Percentiles rank a stretch among this genome's conserved stretches.
Conservation (phyloP, 2,329 filamentous ascomycete species). For the Nemania sp. region DNA sequence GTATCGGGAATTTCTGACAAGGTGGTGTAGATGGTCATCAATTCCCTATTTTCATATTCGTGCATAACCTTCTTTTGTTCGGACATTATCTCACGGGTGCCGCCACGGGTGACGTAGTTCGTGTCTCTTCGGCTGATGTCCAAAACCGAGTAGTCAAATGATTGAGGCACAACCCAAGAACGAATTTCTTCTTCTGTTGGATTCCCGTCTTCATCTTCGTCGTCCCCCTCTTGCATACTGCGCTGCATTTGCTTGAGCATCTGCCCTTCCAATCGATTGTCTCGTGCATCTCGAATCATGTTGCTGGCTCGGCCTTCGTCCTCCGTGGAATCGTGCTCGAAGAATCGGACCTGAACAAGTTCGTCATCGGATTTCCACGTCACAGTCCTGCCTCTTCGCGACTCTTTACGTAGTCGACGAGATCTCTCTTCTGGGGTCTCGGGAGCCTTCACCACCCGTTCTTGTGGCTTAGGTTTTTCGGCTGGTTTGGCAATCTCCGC, state of each 20-base stretch:
- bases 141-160: conserved; percentile 53
- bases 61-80: conserved; percentile 60
- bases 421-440: conserved; percentile 71
- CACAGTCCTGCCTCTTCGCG: conserved; percentile 70
- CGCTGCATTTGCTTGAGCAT: conserved; percentile 57
- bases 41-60: conserved; percentile 61
- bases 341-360: conserved; percentile 69
- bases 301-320: conserved; percentile 69
- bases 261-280: conserved; percentile 75
- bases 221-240: conserved; percentile 56
- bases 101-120: conserved; percentile 60
- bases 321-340: conserved; percentile 73
- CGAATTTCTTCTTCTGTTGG: conserved; percentile 57
- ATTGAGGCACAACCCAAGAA: conserved; percentile 55
- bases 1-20: conserved; percentile 59
- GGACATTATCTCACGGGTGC: conserved; percentile 55
- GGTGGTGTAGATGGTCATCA: conserved; percentile 65
- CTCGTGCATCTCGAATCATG: conserved; percentile 72
- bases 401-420: conserved; percentile 73
- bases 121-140: conserved; percentile 51
- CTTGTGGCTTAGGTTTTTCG: conserved; percentile 48
- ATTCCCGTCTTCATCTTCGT: conserved; percentile 62
- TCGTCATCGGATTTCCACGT: conserved; percentile 70
- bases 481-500: conserved; percentile 57
- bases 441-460: conserved; percentile 53